Conservation (phyloP, 306 rosid genomes). For the Casuarina equisetifolia region DNA sequence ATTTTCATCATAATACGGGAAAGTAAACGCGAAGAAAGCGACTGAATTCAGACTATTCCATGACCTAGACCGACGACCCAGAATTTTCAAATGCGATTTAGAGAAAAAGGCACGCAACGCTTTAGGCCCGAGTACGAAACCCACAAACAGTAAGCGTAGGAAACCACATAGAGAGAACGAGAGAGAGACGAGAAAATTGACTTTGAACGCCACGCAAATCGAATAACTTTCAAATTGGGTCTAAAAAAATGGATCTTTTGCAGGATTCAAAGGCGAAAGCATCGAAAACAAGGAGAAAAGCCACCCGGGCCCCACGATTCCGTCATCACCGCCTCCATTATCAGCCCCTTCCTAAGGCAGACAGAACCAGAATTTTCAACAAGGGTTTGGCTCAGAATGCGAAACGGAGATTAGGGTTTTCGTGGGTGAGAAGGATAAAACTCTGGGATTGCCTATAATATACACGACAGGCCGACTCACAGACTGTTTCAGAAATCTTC, state of each 20-base stretch:
- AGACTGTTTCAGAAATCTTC: constrained; percentile 3
- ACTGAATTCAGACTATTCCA: constrained; percentile 40
- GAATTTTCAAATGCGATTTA: constrained; percentile 8
- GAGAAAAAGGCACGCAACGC: constrained; percentile 22
- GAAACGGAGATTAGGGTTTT: neutral
- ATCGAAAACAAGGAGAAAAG: constrained; percentile 18
- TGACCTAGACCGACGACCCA: constrained; percentile 37
- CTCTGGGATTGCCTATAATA: constrained; percentile 29
- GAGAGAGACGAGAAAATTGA: constrained; percentile 47
- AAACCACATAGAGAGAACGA: constrained; percentile 12
- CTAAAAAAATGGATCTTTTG: constrained; percentile 18
- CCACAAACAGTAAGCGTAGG: constrained; percentile 16
- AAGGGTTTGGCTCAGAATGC: neutral
- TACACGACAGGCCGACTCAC: neutral
- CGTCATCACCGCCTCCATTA: neutral
- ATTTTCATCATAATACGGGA: constrained; percentile 15
- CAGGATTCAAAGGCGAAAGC: constrained; percentile 35
- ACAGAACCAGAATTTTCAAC: neutral
- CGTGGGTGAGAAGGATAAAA: constrained; percentile 2
- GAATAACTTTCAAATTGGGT: constrained; percentile 8
- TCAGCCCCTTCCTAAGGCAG: neutral
- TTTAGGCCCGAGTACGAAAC: constrained; percentile 35
- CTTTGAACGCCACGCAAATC: constrained; percentile 25
- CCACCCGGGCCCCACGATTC: constrained; percentile 18
- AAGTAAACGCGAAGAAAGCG: constrained; percentile 48